Conservation (phyloP, 495 filamentous ascomycete species). For the Hapsidospora chrysogenum region DNA sequence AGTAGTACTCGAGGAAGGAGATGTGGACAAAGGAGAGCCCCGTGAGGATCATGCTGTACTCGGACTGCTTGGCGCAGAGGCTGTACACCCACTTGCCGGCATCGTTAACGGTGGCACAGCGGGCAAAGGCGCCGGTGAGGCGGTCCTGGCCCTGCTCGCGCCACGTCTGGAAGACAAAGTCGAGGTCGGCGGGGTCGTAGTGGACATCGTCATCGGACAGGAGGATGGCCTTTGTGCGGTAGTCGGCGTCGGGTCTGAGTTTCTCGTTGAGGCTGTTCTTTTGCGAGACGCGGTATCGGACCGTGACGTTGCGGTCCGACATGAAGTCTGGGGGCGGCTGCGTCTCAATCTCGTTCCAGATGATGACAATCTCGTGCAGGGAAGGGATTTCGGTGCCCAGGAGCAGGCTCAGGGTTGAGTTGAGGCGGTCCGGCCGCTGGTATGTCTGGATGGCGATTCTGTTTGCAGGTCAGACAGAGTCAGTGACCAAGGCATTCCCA, state of each 20-base stretch:
- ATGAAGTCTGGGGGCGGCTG: slow-evolving; percentile 3
- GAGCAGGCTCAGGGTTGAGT: slow-evolving; percentile 4
- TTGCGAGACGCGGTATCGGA: slow-evolving; percentile 5
- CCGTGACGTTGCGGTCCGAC: slow-evolving; percentile 4
- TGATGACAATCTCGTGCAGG: slow-evolving; percentile 8
- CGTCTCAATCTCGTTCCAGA: slow-evolving; percentile 7
- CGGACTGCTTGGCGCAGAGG: slow-evolving; percentile 2
- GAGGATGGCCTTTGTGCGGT: slow-evolving; percentile 7
- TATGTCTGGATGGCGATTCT: slow-evolving; percentile 8
- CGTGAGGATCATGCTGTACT: slow-evolving; percentile 7
- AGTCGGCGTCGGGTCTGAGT: slow-evolving; percentile 5
- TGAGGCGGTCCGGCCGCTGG: slow-evolving; percentile 5
- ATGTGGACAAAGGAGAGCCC: slow-evolving; percentile 8
- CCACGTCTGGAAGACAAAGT: slow-evolving; percentile 11
- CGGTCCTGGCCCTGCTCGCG: slow-evolving; percentile 6
- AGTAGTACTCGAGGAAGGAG: slow-evolving; percentile 9
- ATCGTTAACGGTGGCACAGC: slow-evolving; percentile 5
- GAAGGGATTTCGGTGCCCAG: slow-evolving; percentile 6
- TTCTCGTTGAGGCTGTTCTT: slow-evolving; percentile 7
- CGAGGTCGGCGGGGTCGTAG: slow-evolving; percentile 7
- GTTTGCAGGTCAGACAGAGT: background rate
- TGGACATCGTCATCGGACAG: slow-evolving; percentile 8
- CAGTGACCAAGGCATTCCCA: too few species aligned
- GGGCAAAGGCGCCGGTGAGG: slow-evolving; percentile 7
- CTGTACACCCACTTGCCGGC: slow-evolving; percentile 3